These are phyloP conservation scores for Metarhizium rileyi DNA, from an alignment of 2,329 filamentous ascomycete genomes.

Conservation along the genomic window DNA sequence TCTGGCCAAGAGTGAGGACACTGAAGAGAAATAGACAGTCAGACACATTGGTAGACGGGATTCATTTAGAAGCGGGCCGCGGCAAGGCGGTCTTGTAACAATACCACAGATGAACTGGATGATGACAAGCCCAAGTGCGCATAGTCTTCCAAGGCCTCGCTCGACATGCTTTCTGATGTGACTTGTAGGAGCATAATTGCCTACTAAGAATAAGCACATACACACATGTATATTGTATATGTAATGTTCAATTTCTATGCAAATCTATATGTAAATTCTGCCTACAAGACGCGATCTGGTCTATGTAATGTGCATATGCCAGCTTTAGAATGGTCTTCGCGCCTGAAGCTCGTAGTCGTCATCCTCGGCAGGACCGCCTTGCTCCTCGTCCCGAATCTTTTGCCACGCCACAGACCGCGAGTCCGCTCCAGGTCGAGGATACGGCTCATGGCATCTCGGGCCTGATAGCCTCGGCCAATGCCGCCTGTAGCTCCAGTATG, in stretches of 20 bases:
- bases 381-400: conserved; percentile 45
- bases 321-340: conserved; percentile 15
- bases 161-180: too few relatives aligned
- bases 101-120: conserved; percentile 8
- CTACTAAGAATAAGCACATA: too few relatives aligned
- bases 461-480: conserved; percentile 51
- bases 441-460: conserved; percentile 45
- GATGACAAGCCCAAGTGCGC: conserved; percentile 1
- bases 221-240: background rate
- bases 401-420: conserved; percentile 24
- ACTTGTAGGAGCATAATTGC: too few relatives aligned
- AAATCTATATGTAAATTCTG: background rate
- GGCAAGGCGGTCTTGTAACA: conserved; percentile 9
- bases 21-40: conserved; percentile 50
- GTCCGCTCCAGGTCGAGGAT: conserved; percentile 35
- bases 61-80: conserved; percentile 6
- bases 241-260: background rate
- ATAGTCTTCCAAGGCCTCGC: too few relatives aligned
- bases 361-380: conserved; percentile 32
- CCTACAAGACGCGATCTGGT: background rate
- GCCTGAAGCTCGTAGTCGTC: conserved; percentile 13
- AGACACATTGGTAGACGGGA: conserved; percentile 3
- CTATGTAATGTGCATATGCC: conserved; percentile 6
- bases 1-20: conserved; percentile 74
- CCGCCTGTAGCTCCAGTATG: conserved; percentile 56